phyloP scores from a whole-genome alignment of 805 yeast species.

The Isabelozyma rhagii region DNA sequence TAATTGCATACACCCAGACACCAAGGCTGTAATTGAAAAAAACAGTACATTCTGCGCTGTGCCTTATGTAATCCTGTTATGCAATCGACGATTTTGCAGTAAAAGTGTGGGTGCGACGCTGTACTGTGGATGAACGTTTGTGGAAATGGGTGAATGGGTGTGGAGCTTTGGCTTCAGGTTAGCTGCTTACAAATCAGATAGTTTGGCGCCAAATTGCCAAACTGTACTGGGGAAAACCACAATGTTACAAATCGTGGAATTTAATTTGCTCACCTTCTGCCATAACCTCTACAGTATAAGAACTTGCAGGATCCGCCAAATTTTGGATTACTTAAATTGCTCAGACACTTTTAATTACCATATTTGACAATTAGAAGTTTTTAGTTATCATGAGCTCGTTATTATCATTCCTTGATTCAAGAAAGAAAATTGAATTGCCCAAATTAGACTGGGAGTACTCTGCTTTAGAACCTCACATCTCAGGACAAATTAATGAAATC shows the following conservation, averaged over 20 bases:
- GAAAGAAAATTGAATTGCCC: slow-evolving; percentile 35
- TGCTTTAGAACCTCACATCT: slow-evolving; percentile 48
- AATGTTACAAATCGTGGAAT: neutral
- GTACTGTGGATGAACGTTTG: too few relatives aligned
- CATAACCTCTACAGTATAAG: neutral
- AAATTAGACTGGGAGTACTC: slow-evolving; percentile 45
- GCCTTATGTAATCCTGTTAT: too few relatives aligned
- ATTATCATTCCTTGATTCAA: slow-evolving; percentile 4
- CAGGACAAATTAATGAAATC: slow-evolving; percentile 44
- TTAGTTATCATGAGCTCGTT: neutral
- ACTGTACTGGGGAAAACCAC: neutral
- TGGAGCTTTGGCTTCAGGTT: too few relatives aligned
- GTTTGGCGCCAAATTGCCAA: too few relatives aligned
- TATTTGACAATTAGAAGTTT: neutral
- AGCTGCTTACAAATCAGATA: too few relatives aligned
- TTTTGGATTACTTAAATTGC: neutral
- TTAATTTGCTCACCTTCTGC: neutral
- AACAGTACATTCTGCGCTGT: too few relatives aligned
- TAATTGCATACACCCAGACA: too few relatives aligned
- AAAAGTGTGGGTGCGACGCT: too few relatives aligned
- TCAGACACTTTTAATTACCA: neutral
- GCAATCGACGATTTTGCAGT: too few relatives aligned
- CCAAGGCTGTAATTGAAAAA: too few relatives aligned
- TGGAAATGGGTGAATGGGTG: too few relatives aligned
- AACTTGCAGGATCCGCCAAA: neutral